A percentile compares a stretch with the other conserved stretches of the same genome.
Evolutionary conservation across 179 eudicot species (phyloP).

Genomic region (Camellia oleifera): DNA sequence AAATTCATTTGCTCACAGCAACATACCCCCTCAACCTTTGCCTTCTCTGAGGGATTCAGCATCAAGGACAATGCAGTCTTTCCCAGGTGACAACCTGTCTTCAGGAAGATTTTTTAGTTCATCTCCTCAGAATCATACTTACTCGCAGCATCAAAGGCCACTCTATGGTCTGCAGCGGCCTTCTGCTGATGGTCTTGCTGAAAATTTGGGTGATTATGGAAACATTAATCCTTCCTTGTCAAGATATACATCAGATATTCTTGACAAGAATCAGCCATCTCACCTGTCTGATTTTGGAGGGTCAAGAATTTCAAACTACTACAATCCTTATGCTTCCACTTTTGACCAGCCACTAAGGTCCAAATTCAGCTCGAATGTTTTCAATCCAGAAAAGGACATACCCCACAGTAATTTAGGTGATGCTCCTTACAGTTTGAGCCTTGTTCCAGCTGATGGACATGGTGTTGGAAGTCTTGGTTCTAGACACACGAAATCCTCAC

Average conservation of each 20-base stretch:
- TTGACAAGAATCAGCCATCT: slow-evolving; percentile 39
- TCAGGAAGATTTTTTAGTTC: slow-evolving; percentile 25
- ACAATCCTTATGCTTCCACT: slow-evolving; percentile 86
- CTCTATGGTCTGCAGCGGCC: slow-evolving; percentile 33
- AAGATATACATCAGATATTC: slow-evolving; percentile 39
- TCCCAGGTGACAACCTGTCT: slow-evolving; percentile 33
- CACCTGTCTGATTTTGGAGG: slow-evolving; percentile 43
- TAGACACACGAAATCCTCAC: slow-evolving; percentile 26
- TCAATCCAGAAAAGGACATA: slow-evolving; percentile 40
- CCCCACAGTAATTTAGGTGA: slow-evolving; percentile 37
- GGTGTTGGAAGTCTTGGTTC: slow-evolving; percentile 30
- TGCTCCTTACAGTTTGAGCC: slow-evolving; percentile 36
- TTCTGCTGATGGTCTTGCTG: slow-evolving; percentile 29
- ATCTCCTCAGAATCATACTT: slow-evolving; percentile 32
- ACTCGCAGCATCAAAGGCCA: slow-evolving; percentile 34
- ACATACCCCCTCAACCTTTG: slow-evolving; percentile 28
- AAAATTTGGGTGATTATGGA: slow-evolving; percentile 33
- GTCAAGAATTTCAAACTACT: slow-evolving; percentile 54
- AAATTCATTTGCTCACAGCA: slow-evolving; percentile 35
- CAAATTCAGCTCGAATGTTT: slow-evolving; percentile 48
- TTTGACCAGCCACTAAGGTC: slow-evolving; percentile 77
- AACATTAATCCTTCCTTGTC: slow-evolving; percentile 25
- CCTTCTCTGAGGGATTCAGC: slow-evolving; percentile 37
- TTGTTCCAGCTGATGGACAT: slow-evolving; percentile 41
- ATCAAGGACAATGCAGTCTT: slow-evolving; percentile 28